Evolutionary conservation across 371 early-diverging fungal species (phyloP).

Genomic region (Sporodiniella umbellata): DNA sequence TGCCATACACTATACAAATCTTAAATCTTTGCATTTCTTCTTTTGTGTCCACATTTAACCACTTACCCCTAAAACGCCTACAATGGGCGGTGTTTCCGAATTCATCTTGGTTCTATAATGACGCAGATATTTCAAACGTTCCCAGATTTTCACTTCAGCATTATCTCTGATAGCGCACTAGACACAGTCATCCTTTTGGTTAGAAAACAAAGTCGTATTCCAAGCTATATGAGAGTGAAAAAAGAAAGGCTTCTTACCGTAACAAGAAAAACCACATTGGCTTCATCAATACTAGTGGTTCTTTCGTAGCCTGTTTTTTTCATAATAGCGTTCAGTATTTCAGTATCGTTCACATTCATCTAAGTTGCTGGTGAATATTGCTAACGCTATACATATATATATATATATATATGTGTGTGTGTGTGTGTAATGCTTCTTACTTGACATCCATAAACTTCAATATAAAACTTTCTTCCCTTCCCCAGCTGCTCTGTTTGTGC

Average conservation of each 20-base stretch:
- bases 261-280: constrained; percentile 73
- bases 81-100: constrained; percentile 54
- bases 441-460: constrained; percentile 82
- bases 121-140: constrained; percentile 57
- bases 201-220: too few species aligned
- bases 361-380: too few species aligned
- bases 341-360: constrained; percentile 82
- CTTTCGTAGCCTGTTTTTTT: constrained; percentile 66
- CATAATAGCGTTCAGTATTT: constrained; percentile 75
- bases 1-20: constrained; percentile 58
- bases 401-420: too few species aligned
- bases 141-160: constrained; percentile 77
- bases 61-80: constrained; percentile 75
- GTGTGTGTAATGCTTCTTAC: too few species aligned
- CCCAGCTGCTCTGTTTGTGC: constrained; percentile 37
- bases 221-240: too few species aligned
- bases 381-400: too few species aligned
- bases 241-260: constrained; percentile 45
- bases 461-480: constrained; percentile 52
- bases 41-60: not conserved
- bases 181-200: too few species aligned
- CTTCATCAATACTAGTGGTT: constrained; percentile 52
- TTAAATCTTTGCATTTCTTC: not conserved
- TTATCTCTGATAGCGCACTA: constrained; percentile 78
- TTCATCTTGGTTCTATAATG: constrained; percentile 50